These are phyloP conservation scores for Fusarium protoensiforme DNA, from an alignment of 2,329 filamentous ascomycete genomes.

Conservation along the genomic window DNA sequence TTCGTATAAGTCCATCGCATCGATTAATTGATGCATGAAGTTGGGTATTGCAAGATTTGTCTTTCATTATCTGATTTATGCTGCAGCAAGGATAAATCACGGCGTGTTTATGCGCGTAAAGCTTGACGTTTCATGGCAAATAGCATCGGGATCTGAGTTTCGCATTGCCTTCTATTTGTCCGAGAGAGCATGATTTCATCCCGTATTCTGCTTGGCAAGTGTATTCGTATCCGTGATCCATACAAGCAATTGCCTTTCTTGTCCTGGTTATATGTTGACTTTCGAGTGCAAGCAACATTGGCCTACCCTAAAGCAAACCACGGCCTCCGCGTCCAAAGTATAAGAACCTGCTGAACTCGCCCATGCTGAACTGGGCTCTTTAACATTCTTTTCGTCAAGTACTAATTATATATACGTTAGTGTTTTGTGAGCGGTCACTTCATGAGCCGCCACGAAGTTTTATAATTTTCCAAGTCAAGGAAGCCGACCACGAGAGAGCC, in stretches of 20 bases:
- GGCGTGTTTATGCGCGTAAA: not conserved
- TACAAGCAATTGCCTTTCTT: not conserved
- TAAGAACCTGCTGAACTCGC: not conserved
- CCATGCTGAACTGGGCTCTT: not conserved
- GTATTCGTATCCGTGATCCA: not conserved
- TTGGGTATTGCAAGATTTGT: not conserved
- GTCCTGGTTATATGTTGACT: not conserved
- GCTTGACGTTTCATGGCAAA: not conserved
- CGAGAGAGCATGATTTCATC: not conserved
- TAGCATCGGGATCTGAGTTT: not conserved
- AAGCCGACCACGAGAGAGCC: not conserved
- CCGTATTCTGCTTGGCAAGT: not conserved
- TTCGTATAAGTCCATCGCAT: not conserved
- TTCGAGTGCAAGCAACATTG: not conserved
- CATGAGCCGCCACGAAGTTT: not conserved
- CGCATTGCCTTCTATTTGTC: not conserved
- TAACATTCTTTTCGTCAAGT: not conserved
- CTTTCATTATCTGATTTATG: conserved; percentile 1
- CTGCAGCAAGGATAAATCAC: not conserved
- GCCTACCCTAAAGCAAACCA: not conserved
- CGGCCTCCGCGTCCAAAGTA: not conserved
- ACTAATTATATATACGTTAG: no score
- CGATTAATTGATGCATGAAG: not conserved
- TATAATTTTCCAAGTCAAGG: not conserved
- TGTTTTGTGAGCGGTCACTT: not conserved